Evolutionary conservation across 768 basidiomycete genomes (phyloP).

Genomic region (Phaeotremella fagi): DNA sequence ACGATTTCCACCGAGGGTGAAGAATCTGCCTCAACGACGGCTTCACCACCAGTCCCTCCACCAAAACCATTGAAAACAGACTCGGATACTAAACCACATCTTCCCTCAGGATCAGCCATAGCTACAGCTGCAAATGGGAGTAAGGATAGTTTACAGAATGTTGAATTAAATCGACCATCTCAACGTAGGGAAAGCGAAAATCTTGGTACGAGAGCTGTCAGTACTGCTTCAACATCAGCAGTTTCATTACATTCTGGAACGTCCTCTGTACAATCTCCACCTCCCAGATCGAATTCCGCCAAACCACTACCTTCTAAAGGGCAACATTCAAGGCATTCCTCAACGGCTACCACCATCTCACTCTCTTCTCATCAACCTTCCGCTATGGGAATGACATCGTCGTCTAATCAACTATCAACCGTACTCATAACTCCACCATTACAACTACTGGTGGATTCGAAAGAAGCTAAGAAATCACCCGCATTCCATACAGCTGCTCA

Average conservation of each 20-base stretch:
- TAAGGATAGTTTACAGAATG: slow-evolving; percentile 21
- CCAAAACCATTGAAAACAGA: slow-evolving; percentile 1
- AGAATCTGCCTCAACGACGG: background rate
- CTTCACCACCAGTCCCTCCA: slow-evolving; percentile 9
- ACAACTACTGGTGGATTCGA: slow-evolving; percentile 77
- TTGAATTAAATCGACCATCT: slow-evolving; percentile 15
- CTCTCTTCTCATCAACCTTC: slow-evolving; percentile 14
- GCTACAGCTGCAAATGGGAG: slow-evolving; percentile 8
- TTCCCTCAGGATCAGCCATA: background rate
- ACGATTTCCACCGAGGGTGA: background rate
- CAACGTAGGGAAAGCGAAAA: slow-evolving; percentile 3
- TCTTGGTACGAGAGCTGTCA: slow-evolving; percentile 10
- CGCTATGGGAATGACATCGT: background rate
- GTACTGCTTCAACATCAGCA: slow-evolving; percentile 27
- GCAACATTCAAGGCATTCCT: slow-evolving; percentile 33
- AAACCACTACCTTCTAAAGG: slow-evolving; percentile 2
- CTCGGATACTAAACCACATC: background rate
- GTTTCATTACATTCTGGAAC: slow-evolving; percentile 31
- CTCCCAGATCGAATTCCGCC: slow-evolving; percentile 23
- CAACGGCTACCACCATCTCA: slow-evolving; percentile 40
- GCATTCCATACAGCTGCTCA: slow-evolving; percentile 80
- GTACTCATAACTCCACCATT: slow-evolving; percentile 61
- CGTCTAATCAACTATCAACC: slow-evolving; percentile 34
- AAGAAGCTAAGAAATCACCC: slow-evolving; percentile 76
- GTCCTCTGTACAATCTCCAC: slow-evolving; percentile 16